A percentile compares a stretch with the other conserved stretches of the same genome.
Evolutionary conservation across 116 monocot species (phyloP).

Genomic region (Dioscorea cayenensis): DNA sequence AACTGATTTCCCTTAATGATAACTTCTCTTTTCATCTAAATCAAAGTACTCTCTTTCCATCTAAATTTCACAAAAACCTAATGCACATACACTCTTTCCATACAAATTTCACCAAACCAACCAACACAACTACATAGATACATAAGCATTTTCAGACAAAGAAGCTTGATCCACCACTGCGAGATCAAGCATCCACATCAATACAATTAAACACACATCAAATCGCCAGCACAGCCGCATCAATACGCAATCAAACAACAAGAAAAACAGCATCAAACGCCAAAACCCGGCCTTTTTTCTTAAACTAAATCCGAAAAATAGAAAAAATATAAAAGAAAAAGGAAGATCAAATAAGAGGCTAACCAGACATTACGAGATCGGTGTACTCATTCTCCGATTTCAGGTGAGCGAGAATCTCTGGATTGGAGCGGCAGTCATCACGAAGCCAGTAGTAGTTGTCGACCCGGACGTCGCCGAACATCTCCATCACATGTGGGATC

Average conservation of each 20-base stretch:
- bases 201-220: not conserved
- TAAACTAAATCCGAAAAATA: too few relatives aligned
- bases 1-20: too few relatives aligned
- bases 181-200: not conserved
- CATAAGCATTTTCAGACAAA: not conserved
- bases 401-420: conserved; percentile 66
- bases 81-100: too few relatives aligned
- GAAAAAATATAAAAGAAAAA: not conserved
- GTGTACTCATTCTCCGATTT: conserved; percentile 77
- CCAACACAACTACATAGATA: not conserved
- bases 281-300: too few relatives aligned
- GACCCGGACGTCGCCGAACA: conserved; percentile 84
- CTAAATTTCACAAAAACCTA: too few relatives aligned
- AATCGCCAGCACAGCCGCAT: too few relatives aligned
- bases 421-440: conserved; percentile 73
- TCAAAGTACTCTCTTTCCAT: too few relatives aligned
- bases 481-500: conserved; percentile 76
- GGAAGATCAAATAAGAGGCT: not conserved
- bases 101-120: too few relatives aligned
- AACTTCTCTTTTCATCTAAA: too few relatives aligned
- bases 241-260: not conserved
- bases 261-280: too few relatives aligned
- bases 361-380: conserved; percentile 70
- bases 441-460: conserved; percentile 99
- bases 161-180: not conserved